Conservation (phyloP, 768 basidiomycete genomes). For the Agrocybe pediades region DNA sequence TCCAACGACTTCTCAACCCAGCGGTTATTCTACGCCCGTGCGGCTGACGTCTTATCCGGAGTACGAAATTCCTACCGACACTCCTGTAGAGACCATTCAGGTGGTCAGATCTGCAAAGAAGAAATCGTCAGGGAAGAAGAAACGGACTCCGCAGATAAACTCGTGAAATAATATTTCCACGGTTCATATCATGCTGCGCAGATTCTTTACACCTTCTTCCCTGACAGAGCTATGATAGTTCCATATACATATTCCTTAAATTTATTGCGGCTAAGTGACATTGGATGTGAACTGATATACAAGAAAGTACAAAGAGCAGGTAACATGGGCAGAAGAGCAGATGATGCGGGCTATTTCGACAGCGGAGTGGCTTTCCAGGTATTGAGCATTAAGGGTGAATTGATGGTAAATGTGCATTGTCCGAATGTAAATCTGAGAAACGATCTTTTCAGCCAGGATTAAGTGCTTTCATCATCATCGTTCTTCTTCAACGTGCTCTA, state of each 20-base stretch:
- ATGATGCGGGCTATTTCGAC: constrained; percentile 8
- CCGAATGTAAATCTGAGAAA: constrained; percentile 8
- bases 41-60: constrained; percentile 45
- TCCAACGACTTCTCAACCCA: constrained; percentile 25
- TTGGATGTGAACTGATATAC: constrained; percentile 18
- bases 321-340: constrained; percentile 11
- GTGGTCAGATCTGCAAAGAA: constrained; percentile 71
- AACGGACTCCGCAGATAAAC: constrained; percentile 43
- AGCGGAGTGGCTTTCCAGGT: constrained; percentile 4
- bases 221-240: too few relatives aligned
- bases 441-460: not conserved
- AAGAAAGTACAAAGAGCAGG: constrained; percentile 26
- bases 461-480: constrained; percentile 34
- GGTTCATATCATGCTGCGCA: too few relatives aligned
- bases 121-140: constrained; percentile 64
- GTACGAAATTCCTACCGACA: constrained; percentile 54
- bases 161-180: not conserved
- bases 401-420: constrained; percentile 7
- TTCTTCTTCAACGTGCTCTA: constrained; percentile 86
- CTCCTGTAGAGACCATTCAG: constrained; percentile 68
- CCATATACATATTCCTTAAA: constrained; percentile 5
- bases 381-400: constrained; percentile 2
- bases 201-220: too few relatives aligned
- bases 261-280: constrained; percentile 11
- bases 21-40: constrained; percentile 33